phyloP scores from a whole-genome alignment of 345 rosid species.

The Populus nigra region DNA sequence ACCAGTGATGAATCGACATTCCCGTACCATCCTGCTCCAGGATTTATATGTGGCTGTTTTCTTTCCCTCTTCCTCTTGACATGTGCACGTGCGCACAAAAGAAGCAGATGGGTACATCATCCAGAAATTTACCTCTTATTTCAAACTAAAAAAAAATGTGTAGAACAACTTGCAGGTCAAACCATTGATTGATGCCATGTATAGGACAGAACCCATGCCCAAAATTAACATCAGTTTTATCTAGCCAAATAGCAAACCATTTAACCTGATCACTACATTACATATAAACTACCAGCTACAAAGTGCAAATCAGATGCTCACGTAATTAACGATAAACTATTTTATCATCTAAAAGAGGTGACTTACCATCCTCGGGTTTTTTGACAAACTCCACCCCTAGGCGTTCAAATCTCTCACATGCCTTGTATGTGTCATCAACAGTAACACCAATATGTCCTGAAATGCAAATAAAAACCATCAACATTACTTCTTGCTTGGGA shows the following conservation, averaged over 20 bases:
- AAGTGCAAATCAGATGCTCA: neutral
- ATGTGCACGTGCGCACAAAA: neutral
- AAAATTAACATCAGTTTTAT: neutral
- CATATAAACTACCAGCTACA: neutral
- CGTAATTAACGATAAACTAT: neutral
- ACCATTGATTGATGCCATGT: neutral
- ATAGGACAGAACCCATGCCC: neutral
- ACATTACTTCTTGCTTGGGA: neutral
- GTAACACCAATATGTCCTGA: constrained; percentile 94
- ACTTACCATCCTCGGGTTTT: constrained; percentile 71
- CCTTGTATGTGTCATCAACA: constrained; percentile 87
- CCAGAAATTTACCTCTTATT: neutral
- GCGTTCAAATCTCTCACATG: constrained; percentile 84
- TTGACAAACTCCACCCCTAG: constrained; percentile 93
- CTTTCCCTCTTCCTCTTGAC: too few species aligned
- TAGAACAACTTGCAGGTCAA: neutral
- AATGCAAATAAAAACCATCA: constrained; percentile 1
- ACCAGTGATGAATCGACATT: too few species aligned
- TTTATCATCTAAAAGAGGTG: neutral
- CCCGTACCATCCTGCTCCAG: too few species aligned
- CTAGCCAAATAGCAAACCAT: neutral
- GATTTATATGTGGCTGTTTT: too few species aligned
- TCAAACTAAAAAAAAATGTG: neutral
- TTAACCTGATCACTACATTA: neutral
- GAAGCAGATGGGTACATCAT: neutral